Base-by-base conservation (phyloP, 139 green algal genomes). In the Dunaliella sp. region DNA sequence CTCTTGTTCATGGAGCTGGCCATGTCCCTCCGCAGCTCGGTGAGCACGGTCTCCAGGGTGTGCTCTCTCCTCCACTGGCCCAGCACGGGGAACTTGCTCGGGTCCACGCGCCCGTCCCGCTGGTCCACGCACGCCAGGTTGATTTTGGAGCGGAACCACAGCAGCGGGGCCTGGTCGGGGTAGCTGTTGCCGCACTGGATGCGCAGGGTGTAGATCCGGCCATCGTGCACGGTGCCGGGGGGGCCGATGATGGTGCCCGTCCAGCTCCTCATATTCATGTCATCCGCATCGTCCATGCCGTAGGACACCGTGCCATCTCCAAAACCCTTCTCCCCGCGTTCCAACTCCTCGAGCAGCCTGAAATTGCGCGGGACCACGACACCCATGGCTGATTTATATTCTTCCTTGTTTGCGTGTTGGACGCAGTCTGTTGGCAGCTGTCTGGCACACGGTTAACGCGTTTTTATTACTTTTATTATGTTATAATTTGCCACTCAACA, bases 211-310 rank as follows among this genome's bases (percentile, higher is more conserved):
- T 98, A 99, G 77, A 99, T 98, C n/a, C 96, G 87, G 3, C 93
- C 90, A 77, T 99, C 97, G 88, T 98, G 95, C 3, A 95, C 92
- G 7, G 91, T 93, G 88, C 95, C 96, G 80, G 90, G 90, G 0
- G 97, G 97, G 0, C 97, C 97, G 83, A 99, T 98, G 83, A 99
- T 99, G 12, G 97, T 99, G 30, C 97, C 97, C 7, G 93, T 98
- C 97, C 97, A 99, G 90, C 94, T 93, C 32, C 91, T 90, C 96
- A 99, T 98, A 3, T 96, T 84, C 79, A 98, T 90, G 81, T 97
- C 93, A 77, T 98, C 96, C 26, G 95, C 93, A 83, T 98, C 95
- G 36, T 97, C 96, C 95, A 99, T 96, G 35, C 97, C 97, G 93
- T 99, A 99, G 38, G 88, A 95, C 21, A 99, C 97, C 0, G 94